Evolutionary conservation across 345 rosid genomes (phyloP), one percentile per base, ranked within the genome.

Genomic region (Chamaenerion angustifolium): DNA sequence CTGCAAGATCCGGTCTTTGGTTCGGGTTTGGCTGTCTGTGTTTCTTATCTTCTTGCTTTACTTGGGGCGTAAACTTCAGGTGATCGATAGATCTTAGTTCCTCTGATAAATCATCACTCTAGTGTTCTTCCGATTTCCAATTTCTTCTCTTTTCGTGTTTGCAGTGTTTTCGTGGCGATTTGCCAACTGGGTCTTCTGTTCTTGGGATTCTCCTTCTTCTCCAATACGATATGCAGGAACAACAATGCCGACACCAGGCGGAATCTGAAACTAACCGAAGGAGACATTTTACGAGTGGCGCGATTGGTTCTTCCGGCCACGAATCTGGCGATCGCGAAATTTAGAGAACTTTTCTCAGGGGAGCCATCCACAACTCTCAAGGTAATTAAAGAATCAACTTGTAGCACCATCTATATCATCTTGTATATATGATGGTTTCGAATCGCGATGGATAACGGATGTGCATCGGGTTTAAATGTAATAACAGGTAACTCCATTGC

Each of bases 351-450:
- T 46, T 92, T 92, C 82, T 92, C 98, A 4, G 98, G 96, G 31
- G 98, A 92, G 62, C 96, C 96, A 51, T 76, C 80, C 27, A 86
- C 65, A 85, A 92, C 98, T 61, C 89, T 92, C 52, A 83, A 82
- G 68, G 98, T 92, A 75, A 60, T 41, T n/a, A n/a, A n/a, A n/a
- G 40, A 27, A 12, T 46, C 37, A 37, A 19, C 18, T 25, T 41
- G 40, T 4, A 44, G 23, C 6, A 55, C 41, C 14, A n/a, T 18
- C 6, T 11, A 0, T 4, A 6, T 42, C 12, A 10, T 5, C 16
- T 15, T 37, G 8, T 25, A 14, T 37, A 31, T 46, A 5, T 51
- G 59, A 42, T 48, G 12, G 16, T 11, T 42, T 11, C 10, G 25
- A 41, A 8, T 54, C 44, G 25, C 44, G 25, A 21, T 21, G 3